Base-by-base conservation (phyloP, 2,329 filamentous ascomycete genomes). In the Neofusicoccum parvum region DNA sequence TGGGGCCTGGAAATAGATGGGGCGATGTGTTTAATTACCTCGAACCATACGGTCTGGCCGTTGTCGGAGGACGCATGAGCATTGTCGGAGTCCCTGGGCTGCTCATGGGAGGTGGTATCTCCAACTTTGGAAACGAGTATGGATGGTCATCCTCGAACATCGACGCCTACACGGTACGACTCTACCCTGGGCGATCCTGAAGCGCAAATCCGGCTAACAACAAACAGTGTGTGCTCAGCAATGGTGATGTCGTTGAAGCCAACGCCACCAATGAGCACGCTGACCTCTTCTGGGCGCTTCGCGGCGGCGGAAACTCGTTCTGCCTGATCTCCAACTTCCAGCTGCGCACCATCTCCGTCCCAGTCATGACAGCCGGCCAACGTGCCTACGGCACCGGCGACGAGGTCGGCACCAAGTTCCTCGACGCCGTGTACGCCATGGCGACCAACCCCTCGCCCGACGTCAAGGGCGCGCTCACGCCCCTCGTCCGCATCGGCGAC, bases 101-200 rank as follows among this genome's bases (percentile, higher is more conserved):
- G 49, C 76, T 83, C 41, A 75, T 83, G 12, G 80, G 81, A 64
- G 76, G 80, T 70, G 75, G 68, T 68, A 70, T 71, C 7, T 71
- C 66, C 3, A 72, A 68, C 36, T 71, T 68, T 41, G 68, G 68
- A 4, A 68, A 69, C n/a, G 73, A 76, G 63, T 81, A 83, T 67
- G 82, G 82, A 17, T 81, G 80, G 77, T 78, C 81, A 20, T 79
- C 79, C 32, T 80, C 82, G 65, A 82, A 80, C 63, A 77, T 83
- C 7, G 72, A 80, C 23, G 78, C 81, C 51, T 82, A 76, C 58
- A 80, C 84, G 62, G 76, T 83, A n/a, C 79, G 82, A 11, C 75
- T 74, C n/a, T 68, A 75, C 7, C 67, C 72, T 0, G 3, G 5
- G 1, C 4, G 2, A 1, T 9, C 36, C 36, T 2, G 7, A 39